These are phyloP conservation scores for Gracilaria caudata DNA, from an alignment of 23 red algal genomes.

Conservation along the genomic window DNA sequence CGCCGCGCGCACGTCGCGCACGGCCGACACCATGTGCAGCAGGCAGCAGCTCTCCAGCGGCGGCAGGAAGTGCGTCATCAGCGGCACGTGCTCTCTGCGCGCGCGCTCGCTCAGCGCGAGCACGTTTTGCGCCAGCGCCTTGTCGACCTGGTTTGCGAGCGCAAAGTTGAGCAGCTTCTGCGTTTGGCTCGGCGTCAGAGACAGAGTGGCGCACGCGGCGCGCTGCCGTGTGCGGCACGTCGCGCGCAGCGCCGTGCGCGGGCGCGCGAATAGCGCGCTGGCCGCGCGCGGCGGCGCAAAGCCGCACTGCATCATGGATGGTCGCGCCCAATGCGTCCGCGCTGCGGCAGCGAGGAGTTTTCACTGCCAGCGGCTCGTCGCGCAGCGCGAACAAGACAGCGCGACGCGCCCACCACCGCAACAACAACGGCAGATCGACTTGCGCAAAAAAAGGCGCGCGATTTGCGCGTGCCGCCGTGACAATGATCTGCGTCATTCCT, in stretches of 20 bases:
- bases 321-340: too few relatives aligned
- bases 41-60: conserved; percentile 62
- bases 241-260: not conserved
- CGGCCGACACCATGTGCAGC: conserved; percentile 7
- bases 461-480: not conserved
- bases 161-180: conserved; percentile 5
- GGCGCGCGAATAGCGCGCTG: not conserved
- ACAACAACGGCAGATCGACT: not conserved
- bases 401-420: not conserved
- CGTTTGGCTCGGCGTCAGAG: not conserved
- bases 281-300: not conserved
- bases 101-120: conserved; percentile 14
- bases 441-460: not conserved
- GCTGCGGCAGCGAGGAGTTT: too few relatives aligned
- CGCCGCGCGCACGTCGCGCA: conserved; percentile 32
- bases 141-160: not conserved
- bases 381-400: not conserved
- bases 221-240: not conserved
- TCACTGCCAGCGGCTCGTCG: not conserved
- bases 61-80: conserved; percentile 61
- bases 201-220: not conserved
- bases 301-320: not conserved
- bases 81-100: conserved; percentile 7
- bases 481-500: not conserved
- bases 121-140: not conserved